Evolutionary conservation across 768 basidiomycete genomes (phyloP).

Genomic region (Sarcodon aspratus): DNA sequence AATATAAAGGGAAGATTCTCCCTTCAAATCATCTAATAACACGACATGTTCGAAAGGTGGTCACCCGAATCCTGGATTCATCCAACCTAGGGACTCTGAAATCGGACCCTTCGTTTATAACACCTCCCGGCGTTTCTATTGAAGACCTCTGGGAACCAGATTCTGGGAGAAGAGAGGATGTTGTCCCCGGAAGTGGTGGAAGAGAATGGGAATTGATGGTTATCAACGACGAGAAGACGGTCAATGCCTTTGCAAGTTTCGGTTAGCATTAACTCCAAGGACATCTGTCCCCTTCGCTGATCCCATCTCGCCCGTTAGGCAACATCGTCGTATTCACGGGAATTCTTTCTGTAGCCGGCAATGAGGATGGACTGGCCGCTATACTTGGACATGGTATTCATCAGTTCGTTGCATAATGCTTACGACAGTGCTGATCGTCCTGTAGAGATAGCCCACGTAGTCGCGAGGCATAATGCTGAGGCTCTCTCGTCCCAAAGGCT

Average conservation of each 20-base stretch:
- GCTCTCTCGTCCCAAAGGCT: slow-evolving; percentile 31
- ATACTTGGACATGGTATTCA: slow-evolving; percentile 73
- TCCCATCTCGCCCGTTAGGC: slow-evolving; percentile 23
- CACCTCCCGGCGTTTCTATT: slow-evolving; percentile 14
- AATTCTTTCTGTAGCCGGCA: slow-evolving; percentile 64
- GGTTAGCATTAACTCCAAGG: slow-evolving; percentile 26
- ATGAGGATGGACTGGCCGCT: slow-evolving; percentile 76
- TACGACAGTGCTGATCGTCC: not conserved
- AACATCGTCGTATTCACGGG: slow-evolving; percentile 85
- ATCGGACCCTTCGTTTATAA: slow-evolving; percentile 11
- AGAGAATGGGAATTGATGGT: slow-evolving; percentile 64
- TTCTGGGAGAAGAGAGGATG: slow-evolving; percentile 7
- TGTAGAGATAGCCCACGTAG: slow-evolving; percentile 71
- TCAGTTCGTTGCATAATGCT: not conserved
- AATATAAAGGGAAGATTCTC: slow-evolving; percentile 46
- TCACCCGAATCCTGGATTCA: slow-evolving; percentile 53
- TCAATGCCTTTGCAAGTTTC: slow-evolving; percentile 73
- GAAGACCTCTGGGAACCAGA: slow-evolving; percentile 14
- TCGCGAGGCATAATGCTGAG: slow-evolving; percentile 49
- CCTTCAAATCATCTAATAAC: slow-evolving; percentile 58
- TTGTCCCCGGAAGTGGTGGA: slow-evolving; percentile 13
- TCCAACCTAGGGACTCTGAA: slow-evolving; percentile 62
- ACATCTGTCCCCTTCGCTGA: not conserved
- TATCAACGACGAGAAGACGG: slow-evolving; percentile 53
- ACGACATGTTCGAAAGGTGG: slow-evolving; percentile 58